A percentile compares a stretch with the other conserved stretches of the same genome.
Evolutionary conservation across 768 basidiomycete species (phyloP).

Genomic region (Lactarius vividus): DNA sequence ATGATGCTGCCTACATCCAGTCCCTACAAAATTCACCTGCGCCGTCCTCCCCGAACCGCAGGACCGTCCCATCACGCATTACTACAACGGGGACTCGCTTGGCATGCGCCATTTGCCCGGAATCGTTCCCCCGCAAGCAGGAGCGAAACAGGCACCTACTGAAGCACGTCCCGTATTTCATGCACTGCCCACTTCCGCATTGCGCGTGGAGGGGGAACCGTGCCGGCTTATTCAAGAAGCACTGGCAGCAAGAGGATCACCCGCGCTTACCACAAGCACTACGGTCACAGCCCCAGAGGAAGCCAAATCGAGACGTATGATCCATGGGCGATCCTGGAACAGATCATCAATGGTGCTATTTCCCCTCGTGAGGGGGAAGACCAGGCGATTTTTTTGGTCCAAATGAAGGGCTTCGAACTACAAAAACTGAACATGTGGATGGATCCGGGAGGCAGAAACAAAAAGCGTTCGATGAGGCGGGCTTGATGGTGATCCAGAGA

Average conservation of each 20-base stretch:
- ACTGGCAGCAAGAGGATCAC: not conserved
- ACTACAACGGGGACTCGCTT: not conserved
- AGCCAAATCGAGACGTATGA: not conserved
- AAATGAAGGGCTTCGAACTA: not conserved
- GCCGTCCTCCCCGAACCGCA: not conserved
- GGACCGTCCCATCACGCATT: not conserved
- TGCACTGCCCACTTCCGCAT: not conserved
- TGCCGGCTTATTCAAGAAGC: not conserved
- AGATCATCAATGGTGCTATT: not conserved
- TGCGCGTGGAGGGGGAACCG: conserved; percentile 3
- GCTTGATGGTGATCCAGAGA: too few relatives aligned
- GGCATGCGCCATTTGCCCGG: not conserved
- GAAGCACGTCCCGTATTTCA: not conserved
- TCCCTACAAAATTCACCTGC: not conserved
- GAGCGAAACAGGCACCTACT: conserved; percentile 1
- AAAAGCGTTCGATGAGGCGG: not conserved
- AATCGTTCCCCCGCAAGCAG: not conserved
- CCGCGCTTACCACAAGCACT: not conserved
- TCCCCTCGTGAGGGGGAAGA: not conserved
- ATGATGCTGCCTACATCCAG: not conserved
- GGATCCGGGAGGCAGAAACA: not conserved
- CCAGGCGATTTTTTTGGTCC: not conserved
- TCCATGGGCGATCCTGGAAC: not conserved
- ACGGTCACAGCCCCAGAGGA: not conserved
- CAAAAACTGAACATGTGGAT: not conserved